Evolutionary conservation across 164 flowering plant species (phyloP).

Genomic region (Tetrastigma voinierianum): DNA sequence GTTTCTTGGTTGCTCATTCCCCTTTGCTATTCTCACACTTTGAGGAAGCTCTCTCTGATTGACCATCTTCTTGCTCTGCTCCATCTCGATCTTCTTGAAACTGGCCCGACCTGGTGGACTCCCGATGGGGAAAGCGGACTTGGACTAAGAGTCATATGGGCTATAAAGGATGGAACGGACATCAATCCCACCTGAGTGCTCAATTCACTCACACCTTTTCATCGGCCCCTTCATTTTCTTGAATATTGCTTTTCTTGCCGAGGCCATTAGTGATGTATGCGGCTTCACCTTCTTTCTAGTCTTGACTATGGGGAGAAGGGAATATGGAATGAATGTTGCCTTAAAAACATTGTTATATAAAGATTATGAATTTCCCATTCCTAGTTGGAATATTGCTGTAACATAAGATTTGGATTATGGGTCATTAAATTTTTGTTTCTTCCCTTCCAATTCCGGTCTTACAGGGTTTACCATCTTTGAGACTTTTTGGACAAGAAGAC

Average conservation of each 20-base stretch:
- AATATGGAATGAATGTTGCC: not conserved
- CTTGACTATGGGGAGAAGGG: slow-evolving; percentile 20
- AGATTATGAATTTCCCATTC: too few relatives aligned
- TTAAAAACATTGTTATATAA: not conserved
- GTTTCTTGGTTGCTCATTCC: slow-evolving; percentile 46
- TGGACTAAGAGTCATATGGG: slow-evolving; percentile 45
- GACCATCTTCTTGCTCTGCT: slow-evolving; percentile 74
- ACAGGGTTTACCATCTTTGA: slow-evolving; percentile 1
- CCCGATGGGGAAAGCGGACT: slow-evolving; percentile 45
- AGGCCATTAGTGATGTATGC: slow-evolving; percentile 54
- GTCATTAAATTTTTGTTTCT: too few relatives aligned
- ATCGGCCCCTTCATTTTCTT: slow-evolving; percentile 63
- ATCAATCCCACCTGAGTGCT: slow-evolving; percentile 54
- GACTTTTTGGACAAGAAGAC: too few relatives aligned
- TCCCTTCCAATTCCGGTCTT: too few relatives aligned
- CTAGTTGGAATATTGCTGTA: too few relatives aligned
- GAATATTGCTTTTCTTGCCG: slow-evolving; percentile 56
- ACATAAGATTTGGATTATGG: too few relatives aligned
- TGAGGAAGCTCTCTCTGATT: slow-evolving; percentile 64
- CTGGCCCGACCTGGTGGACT: slow-evolving; percentile 31
- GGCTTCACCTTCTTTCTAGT: slow-evolving; percentile 70
- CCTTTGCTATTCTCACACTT: slow-evolving; percentile 39
- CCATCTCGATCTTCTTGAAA: slow-evolving; percentile 54
- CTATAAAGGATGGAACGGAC: slow-evolving; percentile 54
- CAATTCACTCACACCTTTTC: slow-evolving; percentile 68